A percentile compares a stretch with the other conserved stretches of the same genome.
Conservation (phyloP, 2,329 filamentous ascomycete genomes). For the Teratosphaeria pseudoeucalypti region DNA sequence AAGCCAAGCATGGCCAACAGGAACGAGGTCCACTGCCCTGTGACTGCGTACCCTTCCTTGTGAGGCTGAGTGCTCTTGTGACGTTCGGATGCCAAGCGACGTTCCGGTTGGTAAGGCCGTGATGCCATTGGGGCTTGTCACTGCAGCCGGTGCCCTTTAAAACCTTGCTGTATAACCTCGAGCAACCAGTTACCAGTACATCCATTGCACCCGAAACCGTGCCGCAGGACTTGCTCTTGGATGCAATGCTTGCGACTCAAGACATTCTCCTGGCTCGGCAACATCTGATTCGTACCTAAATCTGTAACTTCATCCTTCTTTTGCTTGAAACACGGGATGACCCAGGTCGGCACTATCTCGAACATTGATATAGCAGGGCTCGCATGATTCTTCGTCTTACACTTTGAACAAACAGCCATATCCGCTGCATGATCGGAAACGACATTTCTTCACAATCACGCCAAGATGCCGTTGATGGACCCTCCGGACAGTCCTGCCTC, state of each 20-base stretch:
- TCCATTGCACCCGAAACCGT: background rate
- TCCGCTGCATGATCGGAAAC: background rate
- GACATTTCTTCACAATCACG: background rate
- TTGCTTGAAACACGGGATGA: background rate
- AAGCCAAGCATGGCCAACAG: background rate
- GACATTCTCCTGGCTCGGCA: background rate
- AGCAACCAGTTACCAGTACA: background rate
- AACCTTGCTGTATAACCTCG: background rate
- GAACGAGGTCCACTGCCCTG: background rate
- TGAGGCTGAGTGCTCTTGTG: background rate
- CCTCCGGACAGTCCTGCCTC: slow-evolving; percentile 4
- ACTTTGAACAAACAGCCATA: background rate
- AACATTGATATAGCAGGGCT: background rate
- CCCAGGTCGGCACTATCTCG: background rate
- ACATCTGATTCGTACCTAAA: background rate
- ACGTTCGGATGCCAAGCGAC: background rate
- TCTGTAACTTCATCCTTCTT: background rate
- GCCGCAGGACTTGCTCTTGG: background rate
- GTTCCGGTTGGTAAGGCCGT: background rate
- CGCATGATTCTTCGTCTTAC: background rate
- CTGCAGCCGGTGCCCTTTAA: background rate
- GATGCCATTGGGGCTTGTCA: background rate
- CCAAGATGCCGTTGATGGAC: slow-evolving; percentile 1
- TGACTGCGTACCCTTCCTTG: background rate
- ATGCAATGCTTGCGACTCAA: background rate